Evolutionary conservation across 345 rosid genomes (phyloP).

Genomic region (Lumnitzera littorea): DNA sequence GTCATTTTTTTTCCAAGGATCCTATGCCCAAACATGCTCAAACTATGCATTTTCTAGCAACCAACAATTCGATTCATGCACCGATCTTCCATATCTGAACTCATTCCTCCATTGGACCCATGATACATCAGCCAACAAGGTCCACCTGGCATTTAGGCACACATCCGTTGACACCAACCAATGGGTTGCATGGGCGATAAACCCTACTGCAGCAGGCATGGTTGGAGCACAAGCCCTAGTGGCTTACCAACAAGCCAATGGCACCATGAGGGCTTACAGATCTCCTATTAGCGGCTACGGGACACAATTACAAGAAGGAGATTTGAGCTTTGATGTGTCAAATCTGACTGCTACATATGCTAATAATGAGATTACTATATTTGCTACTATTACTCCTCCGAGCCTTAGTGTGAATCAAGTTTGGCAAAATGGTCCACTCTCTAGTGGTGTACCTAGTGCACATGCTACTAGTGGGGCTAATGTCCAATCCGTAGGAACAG

Average conservation of each 20-base stretch:
- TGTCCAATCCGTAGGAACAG: constrained; percentile 45
- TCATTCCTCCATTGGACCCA: constrained; percentile 69
- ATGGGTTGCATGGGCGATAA: constrained; percentile 95
- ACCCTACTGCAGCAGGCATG: constrained; percentile 66
- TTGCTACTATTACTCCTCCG: constrained; percentile 47
- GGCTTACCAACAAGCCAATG: constrained; percentile 54
- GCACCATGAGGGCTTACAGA: constrained; percentile 56
- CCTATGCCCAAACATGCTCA: constrained; percentile 51
- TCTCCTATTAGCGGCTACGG: constrained; percentile 46
- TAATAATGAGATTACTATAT: constrained; percentile 56
- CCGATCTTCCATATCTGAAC: constrained; percentile 63
- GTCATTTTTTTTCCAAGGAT: constrained; percentile 3
- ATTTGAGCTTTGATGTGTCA: constrained; percentile 60
- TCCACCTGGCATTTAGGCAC: constrained; percentile 73
- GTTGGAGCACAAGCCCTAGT: constrained; percentile 74
- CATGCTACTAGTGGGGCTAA: constrained; percentile 52
- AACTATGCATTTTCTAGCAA: constrained; percentile 54
- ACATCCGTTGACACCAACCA: constrained; percentile 30
- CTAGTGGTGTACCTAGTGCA: constrained; percentile 25
- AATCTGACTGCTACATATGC: constrained; percentile 43
- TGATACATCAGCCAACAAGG: constrained; percentile 40
- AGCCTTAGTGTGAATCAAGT: constrained; percentile 49
- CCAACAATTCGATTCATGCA: constrained; percentile 52
- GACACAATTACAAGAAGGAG: constrained; percentile 43
- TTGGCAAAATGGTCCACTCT: constrained; percentile 80